Evolutionary conservation across 2,329 filamentous ascomycete genomes (phyloP), one percentile per base, ranked within the genome.

Genomic region (Trichoderma afroharzianum): DNA sequence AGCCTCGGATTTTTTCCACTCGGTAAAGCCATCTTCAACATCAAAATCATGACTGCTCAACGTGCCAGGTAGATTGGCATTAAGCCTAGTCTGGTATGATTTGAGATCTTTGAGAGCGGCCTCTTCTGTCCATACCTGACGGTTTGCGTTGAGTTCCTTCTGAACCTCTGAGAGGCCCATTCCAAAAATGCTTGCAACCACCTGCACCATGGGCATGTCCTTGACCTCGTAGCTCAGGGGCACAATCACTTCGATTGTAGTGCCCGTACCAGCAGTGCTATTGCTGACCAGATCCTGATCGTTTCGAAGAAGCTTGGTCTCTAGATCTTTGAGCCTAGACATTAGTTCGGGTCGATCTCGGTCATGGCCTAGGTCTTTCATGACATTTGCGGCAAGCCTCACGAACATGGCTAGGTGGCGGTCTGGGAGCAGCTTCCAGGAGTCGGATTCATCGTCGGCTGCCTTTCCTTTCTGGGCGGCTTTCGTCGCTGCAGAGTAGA

Each of bases 381-480:
- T 83, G 24, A 94, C 93, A 74, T 90, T 89, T 76, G 90, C 91
- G 76, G 97, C 89, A 63, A 99, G 86, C 63, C 96, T 91, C 74
- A 99, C 92, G 79, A 99, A 99, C 72, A 99, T 88, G 63, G 96
- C 96, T 71, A 98, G 91, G 81, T 99, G 96, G 69, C 95, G 90
- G 81, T 99, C 96, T 21, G 97, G 94, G 82, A 98, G 90, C 72
- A 92, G 85, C 83, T 96, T 97, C 93, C 94, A 98, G 68, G 89
- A 88, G 79, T 97, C 94, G 69, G 89, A 88, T 79, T 97, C 94
- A 80, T 98, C 95, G 61, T 92, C 92, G 0, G 90, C 86, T 1
- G 88, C 92, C 88, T 80, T 93, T 76, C 76, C 93, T 81, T 92
- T 90, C 77, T 97, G 88, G 73, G 97, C 83, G 36, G 83, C 95